phyloP scores from a whole-genome alignment of 495 filamentous ascomycete species.

The Aspergillus biplanus region DNA sequence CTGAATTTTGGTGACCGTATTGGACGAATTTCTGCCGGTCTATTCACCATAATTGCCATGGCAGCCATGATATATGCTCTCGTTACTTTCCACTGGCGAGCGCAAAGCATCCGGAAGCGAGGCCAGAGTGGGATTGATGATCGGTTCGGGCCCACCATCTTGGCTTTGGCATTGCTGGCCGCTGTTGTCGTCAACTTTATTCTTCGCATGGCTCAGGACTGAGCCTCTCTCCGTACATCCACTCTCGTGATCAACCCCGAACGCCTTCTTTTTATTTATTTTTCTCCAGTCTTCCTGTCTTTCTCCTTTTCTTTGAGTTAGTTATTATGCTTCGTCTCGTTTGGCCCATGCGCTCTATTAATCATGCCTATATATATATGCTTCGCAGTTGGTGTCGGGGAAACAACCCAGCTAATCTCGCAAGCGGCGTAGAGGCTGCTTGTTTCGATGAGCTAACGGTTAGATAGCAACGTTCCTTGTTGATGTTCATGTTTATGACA shows the following conservation, averaged over 20 bases:
- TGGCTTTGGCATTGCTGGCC: conserved; percentile 80
- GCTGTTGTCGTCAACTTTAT: conserved; percentile 95
- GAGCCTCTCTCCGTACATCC: conserved; percentile 16
- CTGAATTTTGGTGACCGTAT: conserved; percentile 96
- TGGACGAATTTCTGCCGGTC: conserved; percentile 85
- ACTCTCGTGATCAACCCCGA: background rate
- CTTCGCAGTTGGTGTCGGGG: background rate
- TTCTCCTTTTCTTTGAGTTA: conserved; percentile 5
- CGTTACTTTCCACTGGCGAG: conserved; percentile 94
- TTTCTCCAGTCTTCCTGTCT: conserved; percentile 6
- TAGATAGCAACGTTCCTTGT: background rate
- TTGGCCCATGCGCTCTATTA: background rate
- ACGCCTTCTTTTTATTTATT: background rate
- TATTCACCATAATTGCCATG: conserved; percentile 96
- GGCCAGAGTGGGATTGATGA: conserved; percentile 97
- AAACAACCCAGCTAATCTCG: background rate
- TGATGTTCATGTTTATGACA: background rate
- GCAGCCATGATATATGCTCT: conserved; percentile 94
- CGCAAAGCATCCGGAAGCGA: conserved; percentile 85
- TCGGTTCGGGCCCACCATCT: conserved; percentile 85
- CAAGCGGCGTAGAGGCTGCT: background rate
- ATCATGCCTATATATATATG: background rate
- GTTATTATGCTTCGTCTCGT: background rate
- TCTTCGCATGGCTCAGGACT: conserved; percentile 68
- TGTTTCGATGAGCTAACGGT: background rate